These are phyloP conservation scores for Spinellus fusiger DNA, from an alignment of 192 early-diverging fungal genomes.

Conservation along the genomic window DNA sequence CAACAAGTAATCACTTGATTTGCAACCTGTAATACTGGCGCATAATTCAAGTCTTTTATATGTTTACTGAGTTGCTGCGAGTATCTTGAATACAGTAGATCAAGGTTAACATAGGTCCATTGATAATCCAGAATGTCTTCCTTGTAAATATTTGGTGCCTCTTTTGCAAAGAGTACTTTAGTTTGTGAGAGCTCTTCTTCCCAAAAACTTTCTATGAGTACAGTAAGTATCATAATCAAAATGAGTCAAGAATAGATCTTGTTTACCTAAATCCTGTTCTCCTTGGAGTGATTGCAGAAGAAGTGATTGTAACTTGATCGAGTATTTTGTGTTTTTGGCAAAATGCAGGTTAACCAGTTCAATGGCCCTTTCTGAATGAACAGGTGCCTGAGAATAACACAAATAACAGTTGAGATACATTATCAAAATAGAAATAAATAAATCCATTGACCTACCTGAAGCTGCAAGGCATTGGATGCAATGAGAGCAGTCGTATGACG, in stretches of 20 bases:
- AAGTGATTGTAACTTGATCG: slow-evolving; percentile 12
- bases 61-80: background rate
- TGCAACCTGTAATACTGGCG: background rate
- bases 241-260: background rate
- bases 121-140: slow-evolving; percentile 65
- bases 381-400: slow-evolving; percentile 40
- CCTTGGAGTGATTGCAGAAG: slow-evolving; percentile 21
- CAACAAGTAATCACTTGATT: background rate
- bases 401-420: background rate
- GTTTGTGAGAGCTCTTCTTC: slow-evolving; percentile 3
- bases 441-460: slow-evolving; percentile 37
- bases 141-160: slow-evolving; percentile 68
- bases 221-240: background rate
- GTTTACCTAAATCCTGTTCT: slow-evolving; percentile 26
- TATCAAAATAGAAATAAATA: background rate
- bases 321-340: slow-evolving; percentile 23
- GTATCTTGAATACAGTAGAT: background rate
- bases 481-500: slow-evolving; percentile 57
- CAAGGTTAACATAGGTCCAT: slow-evolving; percentile 32
- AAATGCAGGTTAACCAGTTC: slow-evolving; percentile 38
- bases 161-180: slow-evolving; percentile 68
- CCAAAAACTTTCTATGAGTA: slow-evolving; percentile 8
- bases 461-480: slow-evolving; percentile 49
- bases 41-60: background rate
- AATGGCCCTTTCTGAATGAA: slow-evolving; percentile 49